phyloP scores from a whole-genome alignment of 2,329 filamentous ascomycete genomes.

The Cladophialophora psammophila region DNA sequence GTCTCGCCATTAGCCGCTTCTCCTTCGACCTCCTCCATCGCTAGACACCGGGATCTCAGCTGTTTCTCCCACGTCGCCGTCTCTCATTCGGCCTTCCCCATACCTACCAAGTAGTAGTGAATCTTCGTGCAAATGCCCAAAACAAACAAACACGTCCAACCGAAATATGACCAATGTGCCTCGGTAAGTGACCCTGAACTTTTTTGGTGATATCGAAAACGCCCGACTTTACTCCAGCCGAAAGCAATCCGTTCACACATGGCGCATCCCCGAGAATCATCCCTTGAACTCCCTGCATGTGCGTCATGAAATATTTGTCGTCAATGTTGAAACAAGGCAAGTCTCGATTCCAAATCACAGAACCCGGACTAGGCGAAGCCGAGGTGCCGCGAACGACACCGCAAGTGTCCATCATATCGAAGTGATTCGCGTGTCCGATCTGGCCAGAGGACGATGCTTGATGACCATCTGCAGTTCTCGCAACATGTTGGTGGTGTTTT shows the following conservation, averaged over 20 bases:
- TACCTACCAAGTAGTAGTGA: background rate
- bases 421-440: slow-evolving; percentile 52
- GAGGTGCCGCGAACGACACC: slow-evolving; percentile 11
- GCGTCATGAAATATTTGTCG: slow-evolving; percentile 22
- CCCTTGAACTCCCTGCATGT: slow-evolving; percentile 23
- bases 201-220: slow-evolving; percentile 5
- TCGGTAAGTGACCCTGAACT: background rate
- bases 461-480: slow-evolving; percentile 93
- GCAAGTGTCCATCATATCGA: slow-evolving; percentile 47
- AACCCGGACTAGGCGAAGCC: background rate
- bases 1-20: background rate
- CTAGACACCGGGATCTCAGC: background rate
- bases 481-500: slow-evolving; percentile 88
- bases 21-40: background rate
- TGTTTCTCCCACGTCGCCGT: background rate
- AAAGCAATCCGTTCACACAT: background rate
- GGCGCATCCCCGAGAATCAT: slow-evolving; percentile 3
- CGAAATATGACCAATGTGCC: slow-evolving; percentile 13
- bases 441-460: slow-evolving; percentile 59
- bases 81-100: background rate
- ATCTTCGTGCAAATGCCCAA: slow-evolving; percentile 12
- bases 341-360: slow-evolving; percentile 14
- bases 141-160: slow-evolving; percentile 12
- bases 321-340: slow-evolving; percentile 16
- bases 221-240: background rate